Percentiles rank a stretch among this genome's conserved stretches.
These are phyloP conservation scores for Desmodesmus armatus DNA, from an alignment of 139 green algal species.

Conservation along the genomic window DNA sequence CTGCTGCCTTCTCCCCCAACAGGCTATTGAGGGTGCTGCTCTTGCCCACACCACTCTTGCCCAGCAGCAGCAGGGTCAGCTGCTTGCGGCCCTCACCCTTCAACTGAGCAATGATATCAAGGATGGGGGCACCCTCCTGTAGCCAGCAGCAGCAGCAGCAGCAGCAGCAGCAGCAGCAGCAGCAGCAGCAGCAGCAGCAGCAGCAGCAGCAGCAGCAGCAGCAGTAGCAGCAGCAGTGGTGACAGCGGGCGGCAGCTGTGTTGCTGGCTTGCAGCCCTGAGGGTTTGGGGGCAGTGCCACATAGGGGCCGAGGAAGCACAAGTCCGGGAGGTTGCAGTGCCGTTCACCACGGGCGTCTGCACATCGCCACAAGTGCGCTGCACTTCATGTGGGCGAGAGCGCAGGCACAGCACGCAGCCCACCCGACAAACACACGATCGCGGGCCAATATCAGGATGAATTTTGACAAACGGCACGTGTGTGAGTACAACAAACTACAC, in stretches of 20 bases:
- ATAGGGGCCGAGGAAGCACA: not conserved
- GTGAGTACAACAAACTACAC: not conserved
- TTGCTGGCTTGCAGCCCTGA: not conserved
- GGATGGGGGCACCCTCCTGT: constrained; percentile 52
- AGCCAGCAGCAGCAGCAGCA: not conserved
- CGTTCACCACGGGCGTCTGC: not conserved
- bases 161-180: not conserved
- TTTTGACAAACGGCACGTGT: not conserved
- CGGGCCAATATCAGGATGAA: not conserved
- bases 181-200: not conserved
- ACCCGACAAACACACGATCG: constrained; percentile 1
- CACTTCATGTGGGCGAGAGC: not conserved
- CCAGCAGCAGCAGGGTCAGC: constrained; percentile 67
- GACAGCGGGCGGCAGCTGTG: not conserved
- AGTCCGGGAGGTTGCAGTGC: not conserved
- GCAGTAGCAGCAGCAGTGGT: not conserved
- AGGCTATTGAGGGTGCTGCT: constrained; percentile 72
- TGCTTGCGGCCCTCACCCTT: constrained; percentile 49
- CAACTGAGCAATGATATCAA: constrained; percentile 50
- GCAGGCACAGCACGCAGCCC: not conserved
- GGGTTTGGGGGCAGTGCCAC: not conserved
- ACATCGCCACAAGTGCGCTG: no score
- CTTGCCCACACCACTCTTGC: constrained; percentile 66
- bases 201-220: not conserved
- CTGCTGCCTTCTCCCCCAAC: constrained; percentile 67